Conservation (phyloP, 1,139 yeast genomes). For the Geotrichum klebahnii region DNA sequence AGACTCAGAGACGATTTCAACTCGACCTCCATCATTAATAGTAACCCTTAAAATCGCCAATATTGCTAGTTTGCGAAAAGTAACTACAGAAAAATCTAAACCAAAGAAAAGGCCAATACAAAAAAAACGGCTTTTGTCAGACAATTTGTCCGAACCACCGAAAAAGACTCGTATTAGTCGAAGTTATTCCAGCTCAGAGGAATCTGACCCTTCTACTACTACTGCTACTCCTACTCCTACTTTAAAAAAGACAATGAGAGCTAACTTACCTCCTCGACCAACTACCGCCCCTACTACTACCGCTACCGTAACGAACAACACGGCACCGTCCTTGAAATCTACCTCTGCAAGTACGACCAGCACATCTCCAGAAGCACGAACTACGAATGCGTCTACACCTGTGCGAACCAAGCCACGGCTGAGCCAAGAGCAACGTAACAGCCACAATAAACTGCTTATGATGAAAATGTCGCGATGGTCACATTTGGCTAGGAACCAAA, state of each 20-base stretch:
- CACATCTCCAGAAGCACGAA: background rate
- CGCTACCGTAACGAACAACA: background rate
- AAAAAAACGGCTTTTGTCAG: background rate
- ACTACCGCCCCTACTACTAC: background rate
- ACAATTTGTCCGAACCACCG: background rate
- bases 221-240: too few relatives aligned
- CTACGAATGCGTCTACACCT: slow-evolving; percentile 3
- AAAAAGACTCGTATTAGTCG: background rate
- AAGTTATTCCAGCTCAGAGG: slow-evolving; percentile 8
- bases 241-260: background rate
- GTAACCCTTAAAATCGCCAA: slow-evolving; percentile 12
- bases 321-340: background rate
- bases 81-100: background rate
- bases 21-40: slow-evolving; percentile 10
- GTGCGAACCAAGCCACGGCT: slow-evolving; percentile 14
- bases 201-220: background rate
- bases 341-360: too few relatives aligned
- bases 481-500: slow-evolving; percentile 35
- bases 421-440: slow-evolving; percentile 31
- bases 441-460: slow-evolving; percentile 28
- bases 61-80: slow-evolving; percentile 4
- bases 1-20: background rate
- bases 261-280: background rate
- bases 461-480: slow-evolving; percentile 35
- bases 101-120: background rate